Evolutionary conservation across 164 flowering plant genomes (phyloP).

Genomic region (Protea cynaroides): DNA sequence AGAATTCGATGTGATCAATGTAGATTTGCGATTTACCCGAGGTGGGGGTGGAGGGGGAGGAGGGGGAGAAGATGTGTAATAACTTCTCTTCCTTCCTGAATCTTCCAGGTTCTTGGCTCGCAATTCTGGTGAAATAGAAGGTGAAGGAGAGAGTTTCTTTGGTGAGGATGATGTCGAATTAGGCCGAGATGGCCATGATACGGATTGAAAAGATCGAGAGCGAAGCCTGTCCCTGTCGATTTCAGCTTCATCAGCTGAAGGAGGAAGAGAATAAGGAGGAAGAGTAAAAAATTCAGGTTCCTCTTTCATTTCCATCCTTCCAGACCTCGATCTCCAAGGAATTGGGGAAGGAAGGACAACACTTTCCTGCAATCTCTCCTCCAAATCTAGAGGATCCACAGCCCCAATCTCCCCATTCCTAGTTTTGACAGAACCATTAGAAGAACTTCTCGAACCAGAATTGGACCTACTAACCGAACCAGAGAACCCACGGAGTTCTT

Average conservation of each 20-base stretch:
- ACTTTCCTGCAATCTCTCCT: slow-evolving; percentile 33
- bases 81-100: slow-evolving; percentile 28
- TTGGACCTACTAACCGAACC: slow-evolving; percentile 24
- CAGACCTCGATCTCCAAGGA: slow-evolving; percentile 86
- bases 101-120: slow-evolving; percentile 47
- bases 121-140: slow-evolving; percentile 37
- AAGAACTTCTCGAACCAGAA: slow-evolving; percentile 16
- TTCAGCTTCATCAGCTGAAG: slow-evolving; percentile 30
- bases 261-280: slow-evolving; percentile 21
- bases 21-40: slow-evolving; percentile 17
- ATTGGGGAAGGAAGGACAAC: slow-evolving; percentile 79
- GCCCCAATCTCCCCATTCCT: slow-evolving; percentile 25
- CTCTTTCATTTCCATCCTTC: slow-evolving; percentile 52
- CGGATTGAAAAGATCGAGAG: slow-evolving; percentile 20
- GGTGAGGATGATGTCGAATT: slow-evolving; percentile 22
- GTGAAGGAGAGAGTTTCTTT: slow-evolving; percentile 38
- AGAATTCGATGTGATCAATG: slow-evolving; percentile 14
- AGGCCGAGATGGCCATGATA: no score
- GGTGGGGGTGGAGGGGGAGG: slow-evolving; percentile 26
- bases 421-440: slow-evolving; percentile 14
- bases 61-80: slow-evolving; percentile 19
- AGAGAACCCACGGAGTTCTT: slow-evolving; percentile 15
- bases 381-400: slow-evolving; percentile 21
- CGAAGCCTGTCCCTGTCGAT: slow-evolving; percentile 19
- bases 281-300: slow-evolving; percentile 17